A percentile compares a stretch with the other conserved stretches of the same genome.
Evolutionary conservation across 176 grass and related monocot genomes (phyloP).

Genomic region (Cocos nucifera): DNA sequence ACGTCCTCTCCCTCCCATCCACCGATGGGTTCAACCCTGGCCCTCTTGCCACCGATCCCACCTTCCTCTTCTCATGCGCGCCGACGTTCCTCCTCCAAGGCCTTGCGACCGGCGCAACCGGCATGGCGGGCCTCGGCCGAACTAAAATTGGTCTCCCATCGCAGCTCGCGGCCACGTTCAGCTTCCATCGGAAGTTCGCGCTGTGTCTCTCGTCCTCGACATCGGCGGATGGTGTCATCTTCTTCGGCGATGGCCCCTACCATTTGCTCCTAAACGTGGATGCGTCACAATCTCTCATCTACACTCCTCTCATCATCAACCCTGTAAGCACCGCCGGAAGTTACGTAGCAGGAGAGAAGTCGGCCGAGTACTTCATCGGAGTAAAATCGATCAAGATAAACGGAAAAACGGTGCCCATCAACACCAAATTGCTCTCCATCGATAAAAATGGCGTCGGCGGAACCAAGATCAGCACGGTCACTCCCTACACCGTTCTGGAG

Average conservation of each 20-base stretch:
- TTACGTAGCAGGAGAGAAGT: conserved; percentile 41
- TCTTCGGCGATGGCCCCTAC: conserved; percentile 58
- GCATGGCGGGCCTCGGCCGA: conserved; percentile 50
- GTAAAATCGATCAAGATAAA: conserved; percentile 50
- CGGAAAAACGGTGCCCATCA: conserved; percentile 36
- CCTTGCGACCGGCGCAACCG: conserved; percentile 27
- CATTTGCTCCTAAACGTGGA: conserved; percentile 32
- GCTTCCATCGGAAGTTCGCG: conserved; percentile 55
- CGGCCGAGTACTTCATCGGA: conserved; percentile 66
- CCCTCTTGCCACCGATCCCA: conserved; percentile 25
- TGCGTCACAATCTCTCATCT: conserved; percentile 33
- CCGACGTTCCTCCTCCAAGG: conserved; percentile 28
- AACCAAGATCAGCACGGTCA: conserved; percentile 60
- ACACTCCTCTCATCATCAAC: conserved; percentile 69
- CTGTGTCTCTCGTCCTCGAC: conserved; percentile 28
- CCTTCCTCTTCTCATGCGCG: conserved; percentile 54
- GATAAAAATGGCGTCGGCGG: conserved; percentile 40
- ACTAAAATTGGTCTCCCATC: conserved; percentile 35
- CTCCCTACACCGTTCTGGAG: conserved; percentile 61
- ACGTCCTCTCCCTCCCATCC: conserved; percentile 40
- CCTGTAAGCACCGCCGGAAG: conserved; percentile 58
- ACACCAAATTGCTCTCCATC: conserved; percentile 51
- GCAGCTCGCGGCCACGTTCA: conserved; percentile 53
- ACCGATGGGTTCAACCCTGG: conserved; percentile 35
- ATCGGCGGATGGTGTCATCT: conserved; percentile 22